Percentiles rank a stretch among this genome's conserved stretches.
Conservation (phyloP, 192 early-diverging fungal species). For the Coemansia sp. region DNA sequence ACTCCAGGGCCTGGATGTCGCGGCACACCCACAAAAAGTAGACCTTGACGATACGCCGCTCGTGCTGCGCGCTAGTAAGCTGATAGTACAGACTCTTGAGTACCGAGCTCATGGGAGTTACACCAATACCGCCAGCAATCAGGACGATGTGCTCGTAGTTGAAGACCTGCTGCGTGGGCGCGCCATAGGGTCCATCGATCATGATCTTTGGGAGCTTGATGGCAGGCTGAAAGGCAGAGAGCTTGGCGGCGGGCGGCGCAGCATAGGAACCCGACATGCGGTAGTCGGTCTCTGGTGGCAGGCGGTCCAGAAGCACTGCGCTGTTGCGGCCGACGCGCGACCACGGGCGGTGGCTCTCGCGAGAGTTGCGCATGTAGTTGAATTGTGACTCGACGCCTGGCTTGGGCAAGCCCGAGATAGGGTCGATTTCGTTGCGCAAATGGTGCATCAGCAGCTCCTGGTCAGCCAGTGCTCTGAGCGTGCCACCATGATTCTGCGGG, state of each 20-base stretch:
- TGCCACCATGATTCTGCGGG: slow-evolving; percentile 4
- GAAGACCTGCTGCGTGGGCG: slow-evolving; percentile 75
- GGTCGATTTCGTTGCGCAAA: slow-evolving; percentile 40
- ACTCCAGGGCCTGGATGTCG: slow-evolving; percentile 62
- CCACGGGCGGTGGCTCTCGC: slow-evolving; percentile 36
- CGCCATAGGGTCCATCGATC: slow-evolving; percentile 81
- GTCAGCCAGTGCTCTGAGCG: slow-evolving; percentile 45
- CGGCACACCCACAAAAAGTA: slow-evolving; percentile 73
- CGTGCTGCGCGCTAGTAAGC: slow-evolving; percentile 22
- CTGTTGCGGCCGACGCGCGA: slow-evolving; percentile 43
- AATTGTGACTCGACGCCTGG: slow-evolving; percentile 27
- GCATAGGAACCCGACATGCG: slow-evolving; percentile 23
- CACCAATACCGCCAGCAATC: slow-evolving; percentile 73
- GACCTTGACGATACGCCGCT: slow-evolving; percentile 43
- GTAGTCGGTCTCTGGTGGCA: slow-evolving; percentile 44
- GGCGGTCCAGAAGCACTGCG: slow-evolving; percentile 42
- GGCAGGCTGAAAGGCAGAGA: slow-evolving; percentile 21
- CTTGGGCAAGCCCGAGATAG: slow-evolving; percentile 26
- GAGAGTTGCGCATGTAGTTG: slow-evolving; percentile 14
- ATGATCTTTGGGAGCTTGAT: slow-evolving; percentile 58
- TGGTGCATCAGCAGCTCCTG: slow-evolving; percentile 49
- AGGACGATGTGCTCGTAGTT: slow-evolving; percentile 65
- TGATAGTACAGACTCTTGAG: slow-evolving; percentile 66
- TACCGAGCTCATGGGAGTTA: slow-evolving; percentile 72
- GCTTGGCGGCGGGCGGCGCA: not conserved